Evolutionary conservation across 805 yeast genomes (phyloP), one percentile per base, ranked within the genome.

Genomic region (Saccharomycopsis olivae): DNA sequence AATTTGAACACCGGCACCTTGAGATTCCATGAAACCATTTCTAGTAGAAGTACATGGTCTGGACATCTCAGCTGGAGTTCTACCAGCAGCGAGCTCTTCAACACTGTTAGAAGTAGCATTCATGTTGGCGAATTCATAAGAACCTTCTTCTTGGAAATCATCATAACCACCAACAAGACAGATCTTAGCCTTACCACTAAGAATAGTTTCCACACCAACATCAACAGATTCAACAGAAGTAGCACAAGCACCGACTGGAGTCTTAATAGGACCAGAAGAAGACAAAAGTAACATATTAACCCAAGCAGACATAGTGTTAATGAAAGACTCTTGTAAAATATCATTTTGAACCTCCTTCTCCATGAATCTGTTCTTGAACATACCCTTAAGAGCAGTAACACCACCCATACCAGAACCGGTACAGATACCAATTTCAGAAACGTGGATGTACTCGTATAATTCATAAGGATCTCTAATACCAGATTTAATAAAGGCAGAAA

Each of bases 341-440:
- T 92, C 99, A 60, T 85, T 92, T 69, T 94, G 98, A 41, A 88
- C 96, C 41, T 95, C 96, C 64, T 71, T 71, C 61, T 92, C 99
- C 53, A 75, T 68, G 68, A 72, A 92, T 68, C 99, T 79, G 58
- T 89, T 95, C 64, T 74, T 87, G 72, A 87, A 92, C 97, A 92
- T 92, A 54, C 96, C 96, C 62, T 94, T 84, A 58, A 92, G 67
- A 39, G 99, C 98, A 53, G 82, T 61, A 54, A 89, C 94, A 80
- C 99, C 99, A 66, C 99, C 99, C 95, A 92, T 89, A 76, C 99
- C 99, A 42, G 96, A 87, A 69, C 99, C 99, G 36, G 95, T 82
- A 73, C 97, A 88, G 75, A 89, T 94, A 69, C 98, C 99, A 52
- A 92, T 87, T 66, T 92, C 97, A 35, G 97, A 87, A 43, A 92